Evolutionary conservation across 805 yeast species (phyloP), one percentile per base, ranked within the genome.

Genomic region (Candida incommunis): DNA sequence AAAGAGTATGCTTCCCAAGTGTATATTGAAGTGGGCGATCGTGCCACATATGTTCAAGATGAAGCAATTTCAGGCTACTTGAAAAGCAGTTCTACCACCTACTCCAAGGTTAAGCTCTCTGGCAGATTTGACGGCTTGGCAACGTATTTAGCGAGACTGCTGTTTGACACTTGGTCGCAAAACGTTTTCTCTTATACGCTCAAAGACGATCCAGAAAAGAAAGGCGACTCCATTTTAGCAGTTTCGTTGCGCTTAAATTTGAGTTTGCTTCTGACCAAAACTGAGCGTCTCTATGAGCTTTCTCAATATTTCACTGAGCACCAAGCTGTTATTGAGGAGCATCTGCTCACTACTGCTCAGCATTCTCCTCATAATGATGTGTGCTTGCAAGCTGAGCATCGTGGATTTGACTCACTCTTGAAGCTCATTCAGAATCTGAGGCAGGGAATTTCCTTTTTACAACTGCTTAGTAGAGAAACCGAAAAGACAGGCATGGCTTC

Each of bases 71-170:
- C 37, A 13, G 37, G 37, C 21, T 40, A 42, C 22, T 46, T 41
- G 42, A 16, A 70, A 80, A 43, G 83, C 80, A 50, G 80, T 79
- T 59, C 37, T 31, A 31, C 11, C 20, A 9, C 37, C 7, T 13
- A 7, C 7, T 11, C 37, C 13, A 31, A 31, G 18, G 95, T 90
- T n/a, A 76, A 83, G 24, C 71, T 92, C 48, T 84, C 95, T 63
- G 94, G 95, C 53, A 70, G 96, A 52, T 87, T 88, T 55, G 88
- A 85, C 59, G 97, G 96, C 41, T 75, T 85, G 16, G 80, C 90
- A 13, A 70, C 86, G 22, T 73, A 87, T 47, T 68, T 87, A 25
- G 73, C 95, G 1, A 74, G 97, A 52, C 62, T 88, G 16, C 76
- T 90, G 50, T 73, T 94, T 50, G 80, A 78, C 18, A 69, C 78